Evolutionary conservation across 179 eudicot genomes (phyloP).

Genomic region (Monotropa hypopitys): DNA sequence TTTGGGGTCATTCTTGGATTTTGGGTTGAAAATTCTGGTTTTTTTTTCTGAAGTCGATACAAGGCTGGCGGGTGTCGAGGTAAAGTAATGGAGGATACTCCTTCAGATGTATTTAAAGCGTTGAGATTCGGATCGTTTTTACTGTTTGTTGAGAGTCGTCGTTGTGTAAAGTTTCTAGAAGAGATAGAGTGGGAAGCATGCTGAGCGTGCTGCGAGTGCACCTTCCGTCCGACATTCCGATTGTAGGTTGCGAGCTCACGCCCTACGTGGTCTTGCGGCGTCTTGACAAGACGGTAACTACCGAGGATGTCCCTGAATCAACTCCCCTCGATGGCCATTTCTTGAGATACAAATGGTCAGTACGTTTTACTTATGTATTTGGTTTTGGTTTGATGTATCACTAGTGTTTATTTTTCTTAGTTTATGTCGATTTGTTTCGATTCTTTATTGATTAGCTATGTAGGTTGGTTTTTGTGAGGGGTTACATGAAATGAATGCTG

Average conservation of each 20-base stretch:
- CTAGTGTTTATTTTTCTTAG: neutral
- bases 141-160: slow-evolving; percentile 7
- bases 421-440: neutral
- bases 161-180: slow-evolving; percentile 3
- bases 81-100: slow-evolving; percentile 68
- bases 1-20: neutral
- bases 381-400: neutral
- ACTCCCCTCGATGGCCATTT: slow-evolving; percentile 67
- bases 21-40: neutral
- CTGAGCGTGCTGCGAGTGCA: slow-evolving; percentile 82
- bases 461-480: neutral
- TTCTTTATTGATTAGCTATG: neutral
- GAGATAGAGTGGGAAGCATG: slow-evolving; percentile 37
- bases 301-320: slow-evolving; percentile 64
- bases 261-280: slow-evolving; percentile 70
- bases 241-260: slow-evolving; percentile 91
- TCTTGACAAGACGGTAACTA: slow-evolving; percentile 42
- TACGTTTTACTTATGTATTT: neutral
- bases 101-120: slow-evolving; percentile 12
- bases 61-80: slow-evolving; percentile 49
- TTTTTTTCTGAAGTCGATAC: slow-evolving; percentile 15
- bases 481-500: neutral
- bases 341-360: slow-evolving; percentile 86
- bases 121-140: slow-evolving; percentile 12
- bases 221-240: slow-evolving; percentile 95